Percentiles rank a stretch among this genome's conserved stretches.
These are phyloP conservation scores for Venturia oleaginea DNA, from an alignment of 2,329 filamentous ascomycete species.

Conservation along the genomic window DNA sequence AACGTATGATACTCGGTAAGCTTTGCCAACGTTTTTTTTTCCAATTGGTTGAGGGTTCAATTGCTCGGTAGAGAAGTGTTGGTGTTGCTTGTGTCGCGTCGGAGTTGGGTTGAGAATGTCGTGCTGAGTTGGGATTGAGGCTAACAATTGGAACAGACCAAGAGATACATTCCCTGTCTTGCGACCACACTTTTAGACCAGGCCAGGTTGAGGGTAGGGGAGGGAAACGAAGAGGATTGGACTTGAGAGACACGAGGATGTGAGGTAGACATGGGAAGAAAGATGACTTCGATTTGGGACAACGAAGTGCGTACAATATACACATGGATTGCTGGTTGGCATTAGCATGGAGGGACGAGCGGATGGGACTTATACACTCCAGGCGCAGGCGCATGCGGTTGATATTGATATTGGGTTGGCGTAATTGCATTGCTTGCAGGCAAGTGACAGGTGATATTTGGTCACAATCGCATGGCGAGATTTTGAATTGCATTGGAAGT, in stretches of 20 bases:
- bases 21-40: background rate
- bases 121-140: too few species aligned
- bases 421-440: background rate
- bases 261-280: too few species aligned
- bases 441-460: background rate
- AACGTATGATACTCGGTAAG: constrained; percentile 29
- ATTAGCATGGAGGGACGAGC: background rate
- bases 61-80: too few species aligned
- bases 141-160: background rate
- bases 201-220: too few species aligned
- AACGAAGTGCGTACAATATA: background rate
- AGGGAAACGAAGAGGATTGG: too few species aligned
- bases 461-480: background rate
- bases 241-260: too few species aligned
- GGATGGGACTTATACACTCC: background rate
- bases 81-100: too few species aligned
- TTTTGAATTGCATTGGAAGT: background rate
- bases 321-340: background rate
- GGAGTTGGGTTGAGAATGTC: too few species aligned
- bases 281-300: background rate
- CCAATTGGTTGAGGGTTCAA: too few species aligned
- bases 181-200: background rate
- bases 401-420: background rate
- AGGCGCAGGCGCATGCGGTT: background rate
- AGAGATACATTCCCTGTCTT: background rate